These are phyloP conservation scores for Candida pseudofarinosa DNA, from an alignment of 805 yeast genomes.

Conservation along the genomic window DNA sequence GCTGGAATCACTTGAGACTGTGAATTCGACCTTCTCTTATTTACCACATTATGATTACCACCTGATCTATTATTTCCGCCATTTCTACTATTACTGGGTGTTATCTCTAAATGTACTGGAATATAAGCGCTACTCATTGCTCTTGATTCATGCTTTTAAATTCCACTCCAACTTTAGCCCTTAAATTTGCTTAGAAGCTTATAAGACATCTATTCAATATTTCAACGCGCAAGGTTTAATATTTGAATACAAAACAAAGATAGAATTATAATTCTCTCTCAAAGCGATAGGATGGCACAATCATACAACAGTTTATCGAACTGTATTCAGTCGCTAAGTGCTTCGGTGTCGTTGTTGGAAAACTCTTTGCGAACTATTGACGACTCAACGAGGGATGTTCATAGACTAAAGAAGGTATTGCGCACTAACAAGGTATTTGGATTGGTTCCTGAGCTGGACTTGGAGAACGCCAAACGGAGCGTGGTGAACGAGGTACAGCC, in stretches of 20 bases:
- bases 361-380: conserved; percentile 31
- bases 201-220: neutral
- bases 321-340: conserved; percentile 22
- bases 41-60: conserved; percentile 6
- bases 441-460: conserved; percentile 46
- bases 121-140: conserved; percentile 14
- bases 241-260: neutral
- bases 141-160: neutral
- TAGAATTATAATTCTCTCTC: neutral
- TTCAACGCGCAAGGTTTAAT: neutral
- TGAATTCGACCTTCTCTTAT: conserved; percentile 36
- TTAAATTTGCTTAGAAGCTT: neutral
- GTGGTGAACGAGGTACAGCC: conserved; percentile 40
- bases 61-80: neutral
- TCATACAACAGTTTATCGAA: conserved; percentile 9
- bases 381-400: conserved; percentile 35
- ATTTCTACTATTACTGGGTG: neutral
- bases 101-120: conserved; percentile 19
- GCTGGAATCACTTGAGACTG: conserved; percentile 35
- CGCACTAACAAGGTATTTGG: conserved; percentile 46
- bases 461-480: conserved; percentile 35
- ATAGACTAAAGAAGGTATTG: conserved; percentile 37
- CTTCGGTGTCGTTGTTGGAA: conserved; percentile 29
- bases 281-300: conserved; percentile 9
- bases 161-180: neutral